A percentile compares a stretch with the other conserved stretches of the same genome.
Evolutionary conservation across 176 grass and related monocot species (phyloP).

Genomic region (Raddia guianensis): DNA sequence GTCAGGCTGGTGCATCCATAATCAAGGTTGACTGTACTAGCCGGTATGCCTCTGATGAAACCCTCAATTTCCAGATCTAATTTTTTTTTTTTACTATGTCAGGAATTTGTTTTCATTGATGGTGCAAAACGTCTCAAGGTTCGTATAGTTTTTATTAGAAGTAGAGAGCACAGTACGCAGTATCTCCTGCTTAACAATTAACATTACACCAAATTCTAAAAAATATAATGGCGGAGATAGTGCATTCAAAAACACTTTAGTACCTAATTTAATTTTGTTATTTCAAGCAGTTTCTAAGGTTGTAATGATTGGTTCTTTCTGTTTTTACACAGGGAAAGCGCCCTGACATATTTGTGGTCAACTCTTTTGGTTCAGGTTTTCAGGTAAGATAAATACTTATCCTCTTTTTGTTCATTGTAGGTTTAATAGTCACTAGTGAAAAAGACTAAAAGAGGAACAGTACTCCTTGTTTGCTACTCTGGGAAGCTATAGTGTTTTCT

Average conservation of each 20-base stretch:
- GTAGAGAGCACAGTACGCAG: not conserved
- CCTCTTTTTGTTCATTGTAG: constrained; percentile 18
- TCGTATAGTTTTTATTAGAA: constrained; percentile 32
- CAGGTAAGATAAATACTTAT: constrained; percentile 57
- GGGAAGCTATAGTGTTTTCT: constrained; percentile 1
- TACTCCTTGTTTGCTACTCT: not conserved
- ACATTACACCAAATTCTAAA: not conserved
- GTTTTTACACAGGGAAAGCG: constrained; percentile 65
- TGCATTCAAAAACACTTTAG: not conserved
- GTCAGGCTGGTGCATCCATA: constrained; percentile 89
- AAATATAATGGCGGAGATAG: not conserved
- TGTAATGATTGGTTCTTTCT: constrained; percentile 2
- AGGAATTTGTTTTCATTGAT: constrained; percentile 98
- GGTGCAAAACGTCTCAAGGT: constrained; percentile 84
- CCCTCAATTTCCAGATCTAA: constrained; percentile 33
- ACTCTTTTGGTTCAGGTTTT: constrained; percentile 96
- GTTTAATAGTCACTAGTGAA: constrained; percentile 21
- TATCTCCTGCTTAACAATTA: too few species aligned
- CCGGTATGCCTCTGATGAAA: constrained; percentile 27
- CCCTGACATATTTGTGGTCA: constrained; percentile 95
- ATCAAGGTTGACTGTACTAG: constrained; percentile 68
- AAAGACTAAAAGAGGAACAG: not conserved
- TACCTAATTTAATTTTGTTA: not conserved
- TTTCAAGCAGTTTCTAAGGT: not conserved
- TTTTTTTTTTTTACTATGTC: constrained; percentile 6